Evolutionary conservation across 768 basidiomycete genomes (phyloP).

Genomic region (Wakefieldia striispora): DNA sequence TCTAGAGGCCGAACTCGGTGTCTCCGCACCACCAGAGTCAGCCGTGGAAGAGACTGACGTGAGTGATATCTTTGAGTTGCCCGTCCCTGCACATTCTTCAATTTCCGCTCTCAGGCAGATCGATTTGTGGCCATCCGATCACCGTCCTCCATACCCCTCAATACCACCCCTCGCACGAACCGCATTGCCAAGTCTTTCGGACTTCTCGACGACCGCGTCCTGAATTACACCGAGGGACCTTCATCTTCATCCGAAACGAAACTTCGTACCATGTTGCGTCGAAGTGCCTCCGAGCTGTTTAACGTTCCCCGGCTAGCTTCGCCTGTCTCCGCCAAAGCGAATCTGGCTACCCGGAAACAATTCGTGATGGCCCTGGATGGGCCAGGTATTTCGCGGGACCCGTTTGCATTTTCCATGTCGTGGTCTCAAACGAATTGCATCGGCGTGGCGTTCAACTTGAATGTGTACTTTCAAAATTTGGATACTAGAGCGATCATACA

Average conservation of each 20-base stretch:
- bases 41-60: constrained; percentile 29
- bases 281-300: constrained; percentile 53
- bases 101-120: constrained; percentile 43
- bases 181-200: constrained; percentile 65
- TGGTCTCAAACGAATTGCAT: constrained; percentile 63
- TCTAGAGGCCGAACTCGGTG: constrained; percentile 33
- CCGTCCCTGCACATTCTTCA: constrained; percentile 1
- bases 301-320: constrained; percentile 27
- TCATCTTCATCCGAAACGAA: constrained; percentile 35
- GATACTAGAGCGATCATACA: constrained; percentile 51
- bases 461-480: constrained; percentile 64
- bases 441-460: constrained; percentile 57
- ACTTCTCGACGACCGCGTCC: constrained; percentile 51
- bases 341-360: constrained; percentile 52
- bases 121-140: constrained; percentile 59
- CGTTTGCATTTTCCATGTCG: constrained; percentile 55
- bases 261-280: constrained; percentile 48
- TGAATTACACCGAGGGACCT: constrained; percentile 48
- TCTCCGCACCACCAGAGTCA: constrained; percentile 12
- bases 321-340: constrained; percentile 53
- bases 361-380: constrained; percentile 62
- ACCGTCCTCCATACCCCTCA: constrained; percentile 50
- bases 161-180: constrained; percentile 63
- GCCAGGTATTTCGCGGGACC: constrained; percentile 54
- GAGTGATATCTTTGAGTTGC: constrained; percentile 11